Base-by-base conservation (phyloP, 208 protist species). In the Leptomonas pyrrhocoris region DNA sequence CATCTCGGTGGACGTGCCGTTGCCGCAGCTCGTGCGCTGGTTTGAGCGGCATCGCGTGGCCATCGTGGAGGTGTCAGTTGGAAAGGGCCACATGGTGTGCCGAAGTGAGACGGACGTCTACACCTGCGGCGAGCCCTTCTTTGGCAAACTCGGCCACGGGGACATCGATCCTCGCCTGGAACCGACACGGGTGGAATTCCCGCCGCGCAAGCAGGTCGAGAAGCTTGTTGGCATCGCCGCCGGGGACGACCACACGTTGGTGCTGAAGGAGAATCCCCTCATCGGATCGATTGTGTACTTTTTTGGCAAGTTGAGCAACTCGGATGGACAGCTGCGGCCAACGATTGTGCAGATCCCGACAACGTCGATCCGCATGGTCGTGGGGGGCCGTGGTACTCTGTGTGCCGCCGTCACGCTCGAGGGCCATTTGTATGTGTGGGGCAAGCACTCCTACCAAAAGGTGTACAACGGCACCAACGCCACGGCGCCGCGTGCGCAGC, bases 191-290 rank as follows among this genome's bases (percentile, higher is more conserved):
- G 80, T 95, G 23, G 50, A 75, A 49, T 90, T 95, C 54, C 85
- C 87, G 16, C 59, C 73, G 42, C 85, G 84, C 12, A 85, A 83
- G 46, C 75, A 88, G 42, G 49, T 73, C 7, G 90, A 93, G 76
- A 50, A 66, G 36, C 34, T 90, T 0, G 68, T 83, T 36, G 54
- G 58, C 50, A 79, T 95, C 43, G 87, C 90, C 12, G 86, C 86
- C 25, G 87, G 90, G 13, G 88, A 93, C 62, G 88, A 95, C 59
- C 77, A 90, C 75, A 89, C 90, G 19, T 49, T 95, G 49, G 83
- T 93, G 27, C 75, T 95, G 28, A 85, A 84, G 60, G 66, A 86
- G 28, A 91, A 84, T 57, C 53, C 74, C 1, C 72, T 79, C 7
- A 79, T 90, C 11, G 87, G 85, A 25, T 81, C 88, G 19, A 68